These are phyloP conservation scores for Pezicula radicicola DNA, from an alignment of 2,329 filamentous ascomycete species.

Conservation along the genomic window DNA sequence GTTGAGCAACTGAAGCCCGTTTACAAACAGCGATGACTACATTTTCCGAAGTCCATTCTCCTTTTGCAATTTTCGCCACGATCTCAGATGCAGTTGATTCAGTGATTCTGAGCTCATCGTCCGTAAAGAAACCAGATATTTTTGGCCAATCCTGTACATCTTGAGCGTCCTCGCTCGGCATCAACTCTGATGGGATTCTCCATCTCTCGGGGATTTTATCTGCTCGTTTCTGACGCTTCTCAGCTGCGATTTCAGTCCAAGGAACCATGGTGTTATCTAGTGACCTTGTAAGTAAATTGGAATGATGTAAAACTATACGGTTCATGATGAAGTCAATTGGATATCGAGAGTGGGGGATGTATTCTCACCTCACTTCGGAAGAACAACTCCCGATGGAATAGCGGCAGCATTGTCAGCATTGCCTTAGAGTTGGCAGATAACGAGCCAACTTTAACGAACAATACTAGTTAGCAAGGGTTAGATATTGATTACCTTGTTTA, in stretches of 20 bases:
- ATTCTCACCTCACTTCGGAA: no score
- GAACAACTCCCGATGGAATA: no score
- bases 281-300: no score
- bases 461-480: no score
- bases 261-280: not conserved
- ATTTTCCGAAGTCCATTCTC: constrained; percentile 14
- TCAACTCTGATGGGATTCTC: constrained; percentile 1
- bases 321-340: no score
- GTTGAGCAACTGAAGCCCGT: constrained; percentile 41
- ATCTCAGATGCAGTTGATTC: constrained; percentile 9
- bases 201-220: not conserved
- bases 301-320: no score
- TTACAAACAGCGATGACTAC: constrained; percentile 40
- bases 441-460: no score
- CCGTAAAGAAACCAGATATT: constrained; percentile 4
- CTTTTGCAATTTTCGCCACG: constrained; percentile 10
- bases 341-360: no score
- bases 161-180: not conserved
- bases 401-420: no score
- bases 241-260: not conserved
- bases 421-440: no score
- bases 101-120: constrained; percentile 10
- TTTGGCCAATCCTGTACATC: constrained; percentile 2
- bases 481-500: no score
- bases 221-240: constrained; percentile 1